These are phyloP conservation scores for Malus hybrid DNA, from an alignment of 331 rosid genomes.

Conservation along the genomic window DNA sequence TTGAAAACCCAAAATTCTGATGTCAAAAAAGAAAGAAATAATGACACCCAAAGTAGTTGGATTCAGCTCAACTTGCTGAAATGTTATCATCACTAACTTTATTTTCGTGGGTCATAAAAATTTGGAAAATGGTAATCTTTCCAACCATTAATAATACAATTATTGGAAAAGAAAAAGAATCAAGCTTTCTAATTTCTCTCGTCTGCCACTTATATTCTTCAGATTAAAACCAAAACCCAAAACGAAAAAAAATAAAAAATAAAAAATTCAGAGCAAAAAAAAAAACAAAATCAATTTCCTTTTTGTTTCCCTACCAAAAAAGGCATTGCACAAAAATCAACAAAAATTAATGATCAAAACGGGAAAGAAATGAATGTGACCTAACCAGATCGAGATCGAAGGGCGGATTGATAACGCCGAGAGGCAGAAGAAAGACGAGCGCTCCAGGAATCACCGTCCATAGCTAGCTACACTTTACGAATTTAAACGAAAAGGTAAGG, in stretches of 20 bases:
- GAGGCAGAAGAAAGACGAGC: conserved; percentile 86
- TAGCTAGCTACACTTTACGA: conserved; percentile 22
- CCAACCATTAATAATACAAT: neutral
- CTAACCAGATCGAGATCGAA: conserved; percentile 88
- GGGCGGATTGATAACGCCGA: conserved; percentile 64
- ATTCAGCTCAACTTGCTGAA: neutral
- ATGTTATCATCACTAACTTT: neutral
- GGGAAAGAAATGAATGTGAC: neutral
- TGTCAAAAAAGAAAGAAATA: neutral
- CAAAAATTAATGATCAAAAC: neutral
- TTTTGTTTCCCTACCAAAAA: too few species aligned
- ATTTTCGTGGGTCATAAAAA: neutral
- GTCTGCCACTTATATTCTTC: neutral
- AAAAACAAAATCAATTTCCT: neutral
- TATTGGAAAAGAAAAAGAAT: neutral
- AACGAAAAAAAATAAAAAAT: neutral
- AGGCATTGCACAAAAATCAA: neutral
- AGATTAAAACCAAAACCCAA: neutral
- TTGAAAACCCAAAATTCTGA: neutral
- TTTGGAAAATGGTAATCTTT: neutral
- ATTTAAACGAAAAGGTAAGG: neutral
- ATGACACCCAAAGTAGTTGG: neutral
- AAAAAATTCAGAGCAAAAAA: neutral
- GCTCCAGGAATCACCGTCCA: conserved; percentile 88
- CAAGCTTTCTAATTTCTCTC: neutral